Percentiles rank a stretch among this genome's conserved stretches.
phyloP scores from a whole-genome alignment of 768 basidiomycete species.

The Macrocybe gigantea region DNA sequence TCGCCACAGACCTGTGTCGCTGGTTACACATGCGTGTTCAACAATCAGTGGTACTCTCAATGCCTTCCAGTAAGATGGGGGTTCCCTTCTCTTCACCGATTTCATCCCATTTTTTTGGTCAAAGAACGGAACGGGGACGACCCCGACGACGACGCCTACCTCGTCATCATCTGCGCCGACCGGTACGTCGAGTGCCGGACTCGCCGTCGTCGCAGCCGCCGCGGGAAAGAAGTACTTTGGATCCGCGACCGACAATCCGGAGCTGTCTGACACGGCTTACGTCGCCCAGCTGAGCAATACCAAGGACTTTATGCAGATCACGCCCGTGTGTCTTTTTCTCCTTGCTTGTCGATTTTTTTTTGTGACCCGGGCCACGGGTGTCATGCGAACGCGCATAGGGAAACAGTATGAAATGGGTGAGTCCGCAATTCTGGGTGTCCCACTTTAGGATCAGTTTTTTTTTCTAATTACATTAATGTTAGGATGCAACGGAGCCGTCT shows the following conservation, averaged over 20 bases:
- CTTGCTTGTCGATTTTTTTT: background rate
- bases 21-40: conserved; percentile 29
- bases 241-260: conserved; percentile 40
- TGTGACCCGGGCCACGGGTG: too few species aligned
- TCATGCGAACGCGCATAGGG: conserved; percentile 13
- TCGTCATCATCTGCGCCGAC: conserved; percentile 8
- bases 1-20: conserved; percentile 28
- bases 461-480: background rate
- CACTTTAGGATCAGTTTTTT: background rate
- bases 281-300: conserved; percentile 30
- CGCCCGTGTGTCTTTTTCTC: conserved; percentile 23
- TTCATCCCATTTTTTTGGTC: too few species aligned
- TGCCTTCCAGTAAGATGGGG: conserved; percentile 26
- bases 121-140: background rate
- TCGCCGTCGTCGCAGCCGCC: conserved; percentile 45
- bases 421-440: conserved; percentile 1
- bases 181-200: conserved; percentile 15
- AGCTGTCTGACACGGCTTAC: conserved; percentile 36
- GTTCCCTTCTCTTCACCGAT: too few species aligned
- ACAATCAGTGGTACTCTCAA: conserved; percentile 39
- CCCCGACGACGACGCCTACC: conserved; percentile 7
- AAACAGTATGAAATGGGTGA: conserved; percentile 55
- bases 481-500: conserved; percentile 49
- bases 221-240: conserved; percentile 45
- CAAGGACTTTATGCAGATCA: conserved; percentile 38